These are phyloP conservation scores for Lentinula boryana DNA, from an alignment of 768 basidiomycete species.

Conservation along the genomic window DNA sequence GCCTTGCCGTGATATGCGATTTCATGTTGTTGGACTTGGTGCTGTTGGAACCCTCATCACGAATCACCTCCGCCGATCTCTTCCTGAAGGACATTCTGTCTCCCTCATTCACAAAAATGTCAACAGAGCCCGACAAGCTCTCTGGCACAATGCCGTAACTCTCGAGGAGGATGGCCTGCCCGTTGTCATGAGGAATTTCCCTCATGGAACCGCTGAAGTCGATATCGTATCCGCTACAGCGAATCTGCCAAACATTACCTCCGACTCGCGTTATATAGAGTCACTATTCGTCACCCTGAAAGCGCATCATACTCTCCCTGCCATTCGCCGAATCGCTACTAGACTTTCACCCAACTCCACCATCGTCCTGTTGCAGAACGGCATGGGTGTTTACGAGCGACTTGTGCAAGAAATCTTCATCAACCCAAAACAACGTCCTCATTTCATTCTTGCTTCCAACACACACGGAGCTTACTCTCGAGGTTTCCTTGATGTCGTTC, in stretches of 20 bases:
- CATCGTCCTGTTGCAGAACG: constrained; percentile 91
- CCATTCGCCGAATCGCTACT: constrained; percentile 52
- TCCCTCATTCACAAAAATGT: constrained; percentile 62
- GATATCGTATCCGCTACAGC: constrained; percentile 48
- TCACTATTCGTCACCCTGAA: constrained; percentile 83
- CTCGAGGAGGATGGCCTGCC: constrained; percentile 46
- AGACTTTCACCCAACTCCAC: constrained; percentile 66
- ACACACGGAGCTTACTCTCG: constrained; percentile 73
- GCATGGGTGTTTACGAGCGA: constrained; percentile 87
- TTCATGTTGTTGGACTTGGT: constrained; percentile 76
- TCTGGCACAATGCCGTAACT: constrained; percentile 29
- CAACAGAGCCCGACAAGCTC: constrained; percentile 28
- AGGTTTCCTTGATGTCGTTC: constrained; percentile 49
- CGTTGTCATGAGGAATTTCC: constrained; percentile 36
- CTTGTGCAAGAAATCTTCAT: constrained; percentile 64
- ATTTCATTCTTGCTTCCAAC: constrained; percentile 80
- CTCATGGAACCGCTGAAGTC: constrained; percentile 15
- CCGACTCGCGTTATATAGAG: constrained; percentile 40
- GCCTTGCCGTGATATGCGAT: constrained; percentile 42
- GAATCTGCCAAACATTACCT: background rate
- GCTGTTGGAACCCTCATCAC: constrained; percentile 80
- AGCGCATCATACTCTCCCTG: constrained; percentile 55
- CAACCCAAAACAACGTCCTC: constrained; percentile 67
- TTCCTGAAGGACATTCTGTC: constrained; percentile 48
- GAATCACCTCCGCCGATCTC: constrained; percentile 63